phyloP scores from a whole-genome alignment of 2,329 filamentous ascomycete species.

The Fusarium sp. region DNA sequence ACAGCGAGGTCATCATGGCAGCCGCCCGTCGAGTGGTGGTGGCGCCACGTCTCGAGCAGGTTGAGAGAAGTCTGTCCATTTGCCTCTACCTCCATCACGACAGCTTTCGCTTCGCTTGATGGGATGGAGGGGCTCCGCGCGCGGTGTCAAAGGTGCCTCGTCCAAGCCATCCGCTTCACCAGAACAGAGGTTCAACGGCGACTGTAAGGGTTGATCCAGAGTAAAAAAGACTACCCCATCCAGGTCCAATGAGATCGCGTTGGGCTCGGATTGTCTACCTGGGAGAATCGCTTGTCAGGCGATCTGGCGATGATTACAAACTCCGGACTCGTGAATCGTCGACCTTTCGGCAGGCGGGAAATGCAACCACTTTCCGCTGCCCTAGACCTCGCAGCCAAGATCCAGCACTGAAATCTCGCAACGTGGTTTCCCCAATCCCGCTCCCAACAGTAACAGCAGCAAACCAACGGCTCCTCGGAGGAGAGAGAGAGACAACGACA shows the following conservation, averaged over 20 bases:
- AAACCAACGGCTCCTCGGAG: neutral
- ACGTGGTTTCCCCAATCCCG: neutral
- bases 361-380: slow-evolving; percentile 1
- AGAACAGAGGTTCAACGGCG: slow-evolving; percentile 9
- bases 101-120: slow-evolving; percentile 38
- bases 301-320: slow-evolving; percentile 26
- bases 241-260: slow-evolving; percentile 15
- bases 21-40: slow-evolving; percentile 27
- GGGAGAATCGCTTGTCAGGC: neutral
- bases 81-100: slow-evolving; percentile 44
- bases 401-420: slow-evolving; percentile 3
- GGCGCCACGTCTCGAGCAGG: slow-evolving; percentile 41
- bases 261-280: neutral
- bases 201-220: neutral
- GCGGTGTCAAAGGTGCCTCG: slow-evolving; percentile 32
- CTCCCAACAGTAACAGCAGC: neutral
- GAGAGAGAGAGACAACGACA: neutral
- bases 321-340: slow-evolving; percentile 1
- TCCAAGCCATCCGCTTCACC: slow-evolving; percentile 39
- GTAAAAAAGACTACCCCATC: neutral
- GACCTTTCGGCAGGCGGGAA: neutral
- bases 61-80: slow-evolving; percentile 40
- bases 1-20: slow-evolving; percentile 40
- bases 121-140: slow-evolving; percentile 35
- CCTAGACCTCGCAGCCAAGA: neutral